These are phyloP conservation scores for Penicillium sp. DNA, from an alignment of 2,329 filamentous ascomycete genomes.

Conservation along the genomic window DNA sequence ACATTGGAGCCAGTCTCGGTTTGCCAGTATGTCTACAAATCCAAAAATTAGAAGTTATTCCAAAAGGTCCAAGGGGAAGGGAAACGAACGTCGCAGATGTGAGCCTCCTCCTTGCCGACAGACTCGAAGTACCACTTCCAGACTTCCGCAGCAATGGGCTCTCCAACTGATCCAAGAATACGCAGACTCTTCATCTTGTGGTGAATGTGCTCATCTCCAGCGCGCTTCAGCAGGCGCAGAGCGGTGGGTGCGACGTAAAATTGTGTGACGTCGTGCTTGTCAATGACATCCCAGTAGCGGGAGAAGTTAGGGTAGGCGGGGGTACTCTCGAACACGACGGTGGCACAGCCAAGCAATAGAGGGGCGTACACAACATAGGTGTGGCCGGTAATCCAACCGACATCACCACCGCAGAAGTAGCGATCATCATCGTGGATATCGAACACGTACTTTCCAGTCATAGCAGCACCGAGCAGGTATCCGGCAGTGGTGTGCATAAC, in stretches of 20 bases:
- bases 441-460: conserved; percentile 97
- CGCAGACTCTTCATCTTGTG: conserved; percentile 84
- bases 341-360: conserved; percentile 85
- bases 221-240: conserved; percentile 87
- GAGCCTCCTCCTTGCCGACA: conserved; percentile 88
- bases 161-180: conserved; percentile 89
- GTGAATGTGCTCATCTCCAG: conserved; percentile 88
- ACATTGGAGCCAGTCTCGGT: conserved; percentile 97
- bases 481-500: conserved; percentile 96
- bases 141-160: conserved; percentile 95
- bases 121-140: conserved; percentile 99
- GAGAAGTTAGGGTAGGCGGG: conserved; percentile 97
- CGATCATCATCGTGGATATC: conserved; percentile 92
- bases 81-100: conserved; percentile 83
- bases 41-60: conserved; percentile 9
- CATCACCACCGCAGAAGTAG: conserved; percentile 97
- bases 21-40: conserved; percentile 91
- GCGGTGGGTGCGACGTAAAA: conserved; percentile 98
- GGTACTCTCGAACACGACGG: conserved; percentile 96
- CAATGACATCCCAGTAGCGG: conserved; percentile 97
- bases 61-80: background rate
- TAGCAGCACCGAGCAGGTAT: conserved; percentile 88
- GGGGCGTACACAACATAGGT: conserved; percentile 98
- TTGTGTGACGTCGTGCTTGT: conserved; percentile 90
- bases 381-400: conserved; percentile 98